phyloP scores from a whole-genome alignment of 2,329 filamentous ascomycete genomes.

The Lachnellula suecica region DNA sequence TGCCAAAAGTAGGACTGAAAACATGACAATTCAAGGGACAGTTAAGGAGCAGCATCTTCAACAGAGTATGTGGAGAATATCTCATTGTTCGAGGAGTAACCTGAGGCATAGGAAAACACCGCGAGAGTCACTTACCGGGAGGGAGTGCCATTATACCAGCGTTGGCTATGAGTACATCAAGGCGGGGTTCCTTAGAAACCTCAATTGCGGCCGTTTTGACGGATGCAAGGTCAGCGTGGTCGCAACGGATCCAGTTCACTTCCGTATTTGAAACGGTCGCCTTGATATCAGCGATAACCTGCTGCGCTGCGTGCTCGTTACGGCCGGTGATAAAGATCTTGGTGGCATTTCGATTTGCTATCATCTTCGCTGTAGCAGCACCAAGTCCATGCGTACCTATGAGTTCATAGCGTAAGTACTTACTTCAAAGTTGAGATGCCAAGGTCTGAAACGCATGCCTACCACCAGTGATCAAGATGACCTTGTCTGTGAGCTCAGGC shows the following conservation, averaged over 20 bases:
- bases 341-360: conserved; percentile 39
- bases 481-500: conserved; percentile 36
- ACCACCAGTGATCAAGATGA: conserved; percentile 48
- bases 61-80: background rate
- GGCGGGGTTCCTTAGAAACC: conserved; percentile 35
- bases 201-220: conserved; percentile 40
- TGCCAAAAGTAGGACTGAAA: background rate
- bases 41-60: background rate
- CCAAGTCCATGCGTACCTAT: conserved; percentile 40
- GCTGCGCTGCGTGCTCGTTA: conserved; percentile 35
- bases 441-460: background rate
- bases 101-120: background rate
- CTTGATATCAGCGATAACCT: conserved; percentile 9
- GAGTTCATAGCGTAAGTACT: background rate
- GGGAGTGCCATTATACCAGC: conserved; percentile 30
- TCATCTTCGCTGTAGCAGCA: conserved; percentile 37
- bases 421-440: conserved; percentile 17
- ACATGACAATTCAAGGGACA: background rate
- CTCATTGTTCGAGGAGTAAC: background rate
- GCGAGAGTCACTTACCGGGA: conserved; percentile 3
- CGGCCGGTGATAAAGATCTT: conserved; percentile 38
- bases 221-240: conserved; percentile 43
- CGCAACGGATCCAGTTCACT: conserved; percentile 25
- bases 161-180: conserved; percentile 43
- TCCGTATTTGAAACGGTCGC: background rate